Conservation (phyloP, 2,329 filamentous ascomycete genomes). For the Decorospora gaudefroyi region DNA sequence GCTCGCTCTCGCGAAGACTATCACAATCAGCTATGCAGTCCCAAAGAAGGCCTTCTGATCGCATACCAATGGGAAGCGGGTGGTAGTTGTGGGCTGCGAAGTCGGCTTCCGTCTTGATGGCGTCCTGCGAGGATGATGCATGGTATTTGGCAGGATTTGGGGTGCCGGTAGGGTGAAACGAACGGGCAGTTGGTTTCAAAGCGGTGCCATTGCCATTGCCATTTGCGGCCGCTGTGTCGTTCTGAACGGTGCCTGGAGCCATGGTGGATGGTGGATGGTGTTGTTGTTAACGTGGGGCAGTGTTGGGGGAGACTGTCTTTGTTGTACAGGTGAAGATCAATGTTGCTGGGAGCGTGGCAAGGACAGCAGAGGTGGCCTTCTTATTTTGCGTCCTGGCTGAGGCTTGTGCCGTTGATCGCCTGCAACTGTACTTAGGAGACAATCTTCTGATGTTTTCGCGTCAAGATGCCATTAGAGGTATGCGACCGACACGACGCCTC, state of each 20-base stretch:
- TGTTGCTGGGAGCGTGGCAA: constrained; percentile 10
- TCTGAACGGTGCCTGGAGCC: constrained; percentile 44
- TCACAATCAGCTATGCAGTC: constrained; percentile 14
- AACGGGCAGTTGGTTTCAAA: constrained; percentile 46
- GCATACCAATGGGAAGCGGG: constrained; percentile 76
- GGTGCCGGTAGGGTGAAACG: constrained; percentile 46
- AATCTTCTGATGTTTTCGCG: constrained; percentile 17
- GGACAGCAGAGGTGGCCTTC: constrained; percentile 11
- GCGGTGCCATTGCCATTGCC: constrained; percentile 39
- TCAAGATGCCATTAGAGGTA: constrained; percentile 27
- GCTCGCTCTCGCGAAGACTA: constrained; percentile 73
- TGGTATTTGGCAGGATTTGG: constrained; percentile 63
- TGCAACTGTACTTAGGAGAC: constrained; percentile 29
- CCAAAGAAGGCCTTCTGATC: background rate
- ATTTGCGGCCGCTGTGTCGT: constrained; percentile 24
- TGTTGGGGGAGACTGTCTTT: constrained; percentile 17
- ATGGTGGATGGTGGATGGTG: constrained; percentile 29
- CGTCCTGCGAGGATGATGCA: constrained; percentile 74
- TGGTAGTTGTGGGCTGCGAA: constrained; percentile 99
- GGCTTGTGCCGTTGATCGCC: constrained; percentile 35
- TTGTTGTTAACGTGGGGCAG: constrained; percentile 24
- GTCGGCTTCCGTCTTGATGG: constrained; percentile 79
- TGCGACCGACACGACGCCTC: constrained; percentile 20
- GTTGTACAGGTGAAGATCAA: background rate
- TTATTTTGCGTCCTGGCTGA: constrained; percentile 28